Percentiles rank a stretch among this genome's conserved stretches.
These are phyloP conservation scores for Metschnikowia anglica DNA, from an alignment of 805 yeast species.

Conservation along the genomic window DNA sequence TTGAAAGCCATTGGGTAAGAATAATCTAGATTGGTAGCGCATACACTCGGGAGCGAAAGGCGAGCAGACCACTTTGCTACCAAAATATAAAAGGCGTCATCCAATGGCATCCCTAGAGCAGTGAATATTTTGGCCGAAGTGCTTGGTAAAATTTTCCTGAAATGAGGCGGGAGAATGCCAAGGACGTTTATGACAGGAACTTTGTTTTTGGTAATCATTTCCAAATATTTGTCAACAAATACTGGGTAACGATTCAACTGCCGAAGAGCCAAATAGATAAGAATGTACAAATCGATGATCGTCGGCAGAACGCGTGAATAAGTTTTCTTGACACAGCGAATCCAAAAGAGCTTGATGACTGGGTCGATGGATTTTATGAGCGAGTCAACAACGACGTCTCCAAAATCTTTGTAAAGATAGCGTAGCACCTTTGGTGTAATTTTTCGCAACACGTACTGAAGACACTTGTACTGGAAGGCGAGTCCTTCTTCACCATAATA, in stretches of 20 bases:
- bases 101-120: conserved; percentile 40
- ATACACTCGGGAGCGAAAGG: conserved; percentile 8
- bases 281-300: conserved; percentile 32
- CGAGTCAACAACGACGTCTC: conserved; percentile 2
- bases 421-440: conserved; percentile 27
- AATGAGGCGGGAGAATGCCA: conserved; percentile 38
- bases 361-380: conserved; percentile 3
- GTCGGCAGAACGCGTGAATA: conserved; percentile 17
- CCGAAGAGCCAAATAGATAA: conserved; percentile 53
- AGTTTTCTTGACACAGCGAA: conserved; percentile 17
- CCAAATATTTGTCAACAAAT: conserved; percentile 48
- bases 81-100: conserved; percentile 34
- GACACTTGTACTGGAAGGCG: conserved; percentile 42
- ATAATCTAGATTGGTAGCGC: conserved; percentile 22
- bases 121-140: conserved; percentile 38
- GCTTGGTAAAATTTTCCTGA: conserved; percentile 30
- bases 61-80: conserved; percentile 14
- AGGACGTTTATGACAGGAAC: conserved; percentile 50
- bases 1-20: conserved; percentile 42
- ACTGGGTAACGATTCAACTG: conserved; percentile 48
- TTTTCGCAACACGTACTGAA: conserved; percentile 50
- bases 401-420: conserved; percentile 6
- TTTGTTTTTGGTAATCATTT: conserved; percentile 40
- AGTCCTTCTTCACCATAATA: conserved; percentile 52
- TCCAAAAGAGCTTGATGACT: conserved; percentile 36